A percentile compares a stretch with the other conserved stretches of the same genome.
These are phyloP conservation scores for Macrolepiota fuliginosa DNA, from an alignment of 768 basidiomycete genomes.

Conservation along the genomic window DNA sequence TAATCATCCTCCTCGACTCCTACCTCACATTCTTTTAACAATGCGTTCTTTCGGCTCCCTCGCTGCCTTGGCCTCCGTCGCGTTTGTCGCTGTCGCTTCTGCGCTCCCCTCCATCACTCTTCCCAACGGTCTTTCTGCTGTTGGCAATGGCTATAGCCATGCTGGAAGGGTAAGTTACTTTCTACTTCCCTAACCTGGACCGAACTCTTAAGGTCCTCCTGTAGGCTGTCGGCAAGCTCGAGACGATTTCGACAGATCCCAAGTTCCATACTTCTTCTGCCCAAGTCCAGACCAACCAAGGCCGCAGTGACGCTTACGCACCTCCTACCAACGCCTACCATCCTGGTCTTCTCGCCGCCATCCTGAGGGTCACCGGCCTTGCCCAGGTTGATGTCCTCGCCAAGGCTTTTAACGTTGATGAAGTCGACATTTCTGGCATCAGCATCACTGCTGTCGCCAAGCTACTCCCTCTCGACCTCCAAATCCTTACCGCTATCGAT, in stretches of 20 bases:
- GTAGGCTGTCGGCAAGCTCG: neutral
- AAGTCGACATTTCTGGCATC: neutral
- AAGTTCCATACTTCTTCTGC: too few species aligned
- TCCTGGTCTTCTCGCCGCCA: neutral
- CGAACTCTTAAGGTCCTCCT: neutral
- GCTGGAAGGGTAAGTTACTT: neutral
- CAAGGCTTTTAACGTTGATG: neutral
- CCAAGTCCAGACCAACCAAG: neutral
- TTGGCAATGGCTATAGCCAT: neutral
- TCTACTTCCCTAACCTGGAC: neutral
- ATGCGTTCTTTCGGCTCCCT: constrained; percentile 12
- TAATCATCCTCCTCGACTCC: constrained; percentile 16
- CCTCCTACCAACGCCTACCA: neutral
- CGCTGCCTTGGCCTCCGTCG: constrained; percentile 18
- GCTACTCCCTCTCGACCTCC: neutral
- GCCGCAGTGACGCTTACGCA: neutral
- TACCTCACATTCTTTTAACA: constrained; percentile 1
- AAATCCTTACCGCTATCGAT: neutral
- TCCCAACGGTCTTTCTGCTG: neutral
- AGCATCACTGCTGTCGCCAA: neutral
- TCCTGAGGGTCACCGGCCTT: neutral
- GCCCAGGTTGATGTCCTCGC: neutral
- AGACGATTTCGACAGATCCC: neutral
- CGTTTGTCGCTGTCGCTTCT: neutral
- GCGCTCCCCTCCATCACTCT: constrained; percentile 6